A percentile compares a stretch with the other conserved stretches of the same genome.
Conservation (phyloP, 1,284 basidiomycete species). For the Grifola frondosa region DNA sequence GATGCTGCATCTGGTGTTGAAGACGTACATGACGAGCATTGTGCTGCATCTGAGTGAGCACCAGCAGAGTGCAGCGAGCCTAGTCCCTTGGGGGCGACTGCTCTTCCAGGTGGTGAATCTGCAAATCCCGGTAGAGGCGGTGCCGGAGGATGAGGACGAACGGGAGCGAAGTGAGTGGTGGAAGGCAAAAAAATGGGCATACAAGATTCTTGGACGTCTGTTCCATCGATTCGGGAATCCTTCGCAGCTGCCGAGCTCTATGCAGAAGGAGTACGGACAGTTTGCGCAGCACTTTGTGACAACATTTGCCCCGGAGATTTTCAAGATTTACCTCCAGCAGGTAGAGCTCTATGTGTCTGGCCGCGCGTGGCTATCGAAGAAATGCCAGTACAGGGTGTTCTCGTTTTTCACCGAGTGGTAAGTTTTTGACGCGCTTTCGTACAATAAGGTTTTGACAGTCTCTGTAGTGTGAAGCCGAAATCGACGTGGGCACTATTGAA, state of each 20-base stretch:
- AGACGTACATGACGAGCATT: slow-evolving; percentile 80
- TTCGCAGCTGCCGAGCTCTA: slow-evolving; percentile 72
- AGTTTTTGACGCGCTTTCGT: slow-evolving; percentile 23
- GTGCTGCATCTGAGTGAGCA: slow-evolving; percentile 68
- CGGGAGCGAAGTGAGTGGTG: slow-evolving; percentile 81
- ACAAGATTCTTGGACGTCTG: slow-evolving; percentile 67
- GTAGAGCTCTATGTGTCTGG: slow-evolving; percentile 71
- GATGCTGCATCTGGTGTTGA: slow-evolving; percentile 80
- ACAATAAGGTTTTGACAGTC: slow-evolving; percentile 4
- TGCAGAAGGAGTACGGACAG: slow-evolving; percentile 64
- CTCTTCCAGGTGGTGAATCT: slow-evolving; percentile 76
- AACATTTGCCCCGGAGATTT: slow-evolving; percentile 80
- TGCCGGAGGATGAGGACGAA: slow-evolving; percentile 72
- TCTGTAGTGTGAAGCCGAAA: slow-evolving; percentile 79
- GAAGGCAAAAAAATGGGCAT: slow-evolving; percentile 90
- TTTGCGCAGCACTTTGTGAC: slow-evolving; percentile 80
- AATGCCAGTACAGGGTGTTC: slow-evolving; percentile 80
- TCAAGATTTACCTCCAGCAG: slow-evolving; percentile 76
- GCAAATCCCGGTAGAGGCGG: slow-evolving; percentile 59
- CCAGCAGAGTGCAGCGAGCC: slow-evolving; percentile 70
- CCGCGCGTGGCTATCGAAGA: slow-evolving; percentile 77
- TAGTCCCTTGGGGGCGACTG: slow-evolving; percentile 85
- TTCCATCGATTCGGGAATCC: slow-evolving; percentile 86
- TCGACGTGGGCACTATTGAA: slow-evolving; percentile 84
- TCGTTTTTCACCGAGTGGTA: slow-evolving; percentile 85